These are phyloP conservation scores for Jackrogersella minutella DNA, from an alignment of 495 filamentous ascomycete species.

Conservation along the genomic window DNA sequence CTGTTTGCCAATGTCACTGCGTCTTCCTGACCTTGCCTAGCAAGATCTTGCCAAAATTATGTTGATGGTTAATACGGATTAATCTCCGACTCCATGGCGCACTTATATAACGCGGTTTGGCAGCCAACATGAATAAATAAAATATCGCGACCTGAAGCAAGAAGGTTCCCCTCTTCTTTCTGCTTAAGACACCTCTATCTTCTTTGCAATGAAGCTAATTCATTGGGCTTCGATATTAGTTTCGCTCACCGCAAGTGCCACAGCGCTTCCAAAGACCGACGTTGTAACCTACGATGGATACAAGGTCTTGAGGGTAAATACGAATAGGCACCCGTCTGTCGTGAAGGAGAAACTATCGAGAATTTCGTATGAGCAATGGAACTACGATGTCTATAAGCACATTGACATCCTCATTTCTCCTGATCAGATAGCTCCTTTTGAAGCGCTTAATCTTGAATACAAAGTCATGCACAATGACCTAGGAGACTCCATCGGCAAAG, in stretches of 20 bases:
- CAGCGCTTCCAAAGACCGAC: slow-evolving; percentile 2
- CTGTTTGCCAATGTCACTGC: neutral
- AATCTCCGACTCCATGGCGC: neutral
- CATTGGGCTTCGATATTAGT: neutral
- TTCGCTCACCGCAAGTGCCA: neutral
- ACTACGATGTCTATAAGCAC: slow-evolving; percentile 40
- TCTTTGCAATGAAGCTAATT: slow-evolving; percentile 1
- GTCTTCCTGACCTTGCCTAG: neutral
- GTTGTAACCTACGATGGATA: slow-evolving; percentile 48
- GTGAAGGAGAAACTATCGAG: slow-evolving; percentile 43
- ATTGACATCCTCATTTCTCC: slow-evolving; percentile 52
- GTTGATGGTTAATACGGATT: neutral
- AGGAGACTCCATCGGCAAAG: slow-evolving; percentile 50
- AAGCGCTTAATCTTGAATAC: slow-evolving; percentile 45
- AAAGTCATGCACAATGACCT: slow-evolving; percentile 55
- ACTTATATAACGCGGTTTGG: neutral
- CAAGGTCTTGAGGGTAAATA: slow-evolving; percentile 50
- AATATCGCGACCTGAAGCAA: neutral
- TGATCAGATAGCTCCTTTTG: slow-evolving; percentile 45
- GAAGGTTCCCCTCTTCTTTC: neutral
- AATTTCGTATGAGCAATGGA: slow-evolving; percentile 42
- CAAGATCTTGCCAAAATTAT: neutral
- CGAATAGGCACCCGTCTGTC: slow-evolving; percentile 27
- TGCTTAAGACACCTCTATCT: neutral
- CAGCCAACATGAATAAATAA: neutral